These are phyloP conservation scores for Lactifluus subvellereus DNA, from an alignment of 768 basidiomycete genomes.

Conservation along the genomic window DNA sequence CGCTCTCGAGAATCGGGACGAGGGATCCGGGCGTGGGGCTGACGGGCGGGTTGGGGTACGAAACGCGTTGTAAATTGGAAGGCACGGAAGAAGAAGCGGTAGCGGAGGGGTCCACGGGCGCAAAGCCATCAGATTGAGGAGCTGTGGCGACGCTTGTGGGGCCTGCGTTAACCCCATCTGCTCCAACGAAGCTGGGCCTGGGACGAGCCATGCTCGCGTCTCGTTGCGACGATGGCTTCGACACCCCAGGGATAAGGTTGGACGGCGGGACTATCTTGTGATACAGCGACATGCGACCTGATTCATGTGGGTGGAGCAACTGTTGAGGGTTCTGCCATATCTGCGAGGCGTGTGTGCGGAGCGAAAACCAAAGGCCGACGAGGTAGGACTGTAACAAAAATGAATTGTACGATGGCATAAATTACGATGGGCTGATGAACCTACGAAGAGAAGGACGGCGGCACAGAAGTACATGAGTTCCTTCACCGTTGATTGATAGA, in stretches of 20 bases:
- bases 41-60: conserved; percentile 41
- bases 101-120: background rate
- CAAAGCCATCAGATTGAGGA: background rate
- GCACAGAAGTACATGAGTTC: conserved; percentile 96
- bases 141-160: background rate
- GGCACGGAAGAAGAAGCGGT: background rate
- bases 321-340: conserved; percentile 99
- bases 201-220: conserved; percentile 31
- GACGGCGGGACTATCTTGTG: conserved; percentile 47
- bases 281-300: conserved; percentile 57
- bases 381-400: conserved; percentile 71
- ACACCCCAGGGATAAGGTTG: conserved; percentile 27
- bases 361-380: conserved; percentile 96
- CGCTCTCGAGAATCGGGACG: conserved; percentile 69
- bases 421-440: conserved; percentile 31
- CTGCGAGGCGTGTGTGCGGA: conserved; percentile 94
- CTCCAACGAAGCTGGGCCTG: conserved; percentile 43
- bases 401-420: conserved; percentile 9
- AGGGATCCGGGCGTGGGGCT: conserved; percentile 36
- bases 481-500: conserved; percentile 95
- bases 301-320: conserved; percentile 48
- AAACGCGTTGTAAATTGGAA: conserved; percentile 38
- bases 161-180: conserved; percentile 2
- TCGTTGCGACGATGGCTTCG: conserved; percentile 18
- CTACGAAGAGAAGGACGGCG: conserved; percentile 77